A percentile compares a stretch with the other conserved stretches of the same genome.
Conservation (phyloP, 352 stramenopile species). For the Blastocystis sp. region DNA sequence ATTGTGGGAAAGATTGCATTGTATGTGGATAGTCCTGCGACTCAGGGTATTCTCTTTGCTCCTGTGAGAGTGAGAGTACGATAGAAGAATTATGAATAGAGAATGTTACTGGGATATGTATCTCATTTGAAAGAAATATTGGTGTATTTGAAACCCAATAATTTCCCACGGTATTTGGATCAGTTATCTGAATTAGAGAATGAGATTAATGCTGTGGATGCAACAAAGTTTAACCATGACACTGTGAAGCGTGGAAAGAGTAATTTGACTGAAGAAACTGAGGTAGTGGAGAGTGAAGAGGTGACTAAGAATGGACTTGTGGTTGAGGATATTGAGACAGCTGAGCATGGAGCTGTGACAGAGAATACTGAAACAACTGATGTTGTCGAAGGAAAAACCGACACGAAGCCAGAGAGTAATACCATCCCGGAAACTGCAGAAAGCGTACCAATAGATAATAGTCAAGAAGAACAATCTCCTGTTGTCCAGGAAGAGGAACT, state of each 20-base stretch:
- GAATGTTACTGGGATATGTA: constrained; percentile 19
- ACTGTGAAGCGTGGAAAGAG: neutral
- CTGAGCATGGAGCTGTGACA: no score
- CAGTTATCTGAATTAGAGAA: constrained; percentile 24
- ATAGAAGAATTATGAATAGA: neutral
- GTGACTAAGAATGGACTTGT: no score
- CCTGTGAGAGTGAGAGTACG: constrained; percentile 17
- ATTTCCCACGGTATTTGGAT: constrained; percentile 51
- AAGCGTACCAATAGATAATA: no score
- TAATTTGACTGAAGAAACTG: no score
- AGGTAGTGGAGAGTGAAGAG: no score
- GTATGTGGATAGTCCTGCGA: constrained; percentile 56
- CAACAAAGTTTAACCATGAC: constrained; percentile 39
- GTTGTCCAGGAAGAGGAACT: no score
- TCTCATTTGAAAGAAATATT: constrained; percentile 52
- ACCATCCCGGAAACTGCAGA: no score
- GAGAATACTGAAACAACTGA: no score
- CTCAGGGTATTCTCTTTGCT: constrained; percentile 51
- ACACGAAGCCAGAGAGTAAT: no score
- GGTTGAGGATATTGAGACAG: no score
- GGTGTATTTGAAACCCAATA: constrained; percentile 46
- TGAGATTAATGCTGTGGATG: constrained; percentile 29
- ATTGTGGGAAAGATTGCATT: constrained; percentile 41
- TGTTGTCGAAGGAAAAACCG: no score
- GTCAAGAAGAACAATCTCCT: no score